Evolutionary conservation across 31 red algal genomes (phyloP).

Genomic region (Asparagopsis taxiformis): DNA sequence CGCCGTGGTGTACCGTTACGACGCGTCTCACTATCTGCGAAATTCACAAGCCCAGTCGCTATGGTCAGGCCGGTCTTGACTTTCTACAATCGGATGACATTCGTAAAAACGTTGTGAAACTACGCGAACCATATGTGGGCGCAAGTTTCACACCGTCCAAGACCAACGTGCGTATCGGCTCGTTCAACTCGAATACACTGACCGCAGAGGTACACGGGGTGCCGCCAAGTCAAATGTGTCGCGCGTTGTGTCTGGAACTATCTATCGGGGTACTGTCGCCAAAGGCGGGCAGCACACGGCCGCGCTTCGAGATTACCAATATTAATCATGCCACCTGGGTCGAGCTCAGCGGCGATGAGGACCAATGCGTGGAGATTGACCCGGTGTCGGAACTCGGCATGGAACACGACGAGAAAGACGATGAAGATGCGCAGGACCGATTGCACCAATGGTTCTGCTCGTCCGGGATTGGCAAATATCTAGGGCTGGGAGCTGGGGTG

Average conservation of each 20-base stretch:
- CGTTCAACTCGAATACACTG: constrained; percentile 11
- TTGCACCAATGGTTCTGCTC: constrained; percentile 24
- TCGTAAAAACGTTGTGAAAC: background rate
- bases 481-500: background rate
- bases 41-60: constrained; percentile 15
- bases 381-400: constrained; percentile 6
- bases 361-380: constrained; percentile 18
- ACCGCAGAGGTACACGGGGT: constrained; percentile 32
- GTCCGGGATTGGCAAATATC: constrained; percentile 7
- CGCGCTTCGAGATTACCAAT: constrained; percentile 24
- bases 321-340: constrained; percentile 31
- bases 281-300: constrained; percentile 11
- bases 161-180: constrained; percentile 34
- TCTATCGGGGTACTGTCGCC: constrained; percentile 29
- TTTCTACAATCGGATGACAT: constrained; percentile 9
- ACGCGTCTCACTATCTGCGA: constrained; percentile 11
- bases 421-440: constrained; percentile 6
- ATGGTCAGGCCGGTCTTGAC: constrained; percentile 13
- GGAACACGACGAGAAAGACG: constrained; percentile 6
- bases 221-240: constrained; percentile 31
- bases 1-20: background rate
- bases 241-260: constrained; percentile 26
- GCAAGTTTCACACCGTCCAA: background rate
- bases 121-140: background rate
- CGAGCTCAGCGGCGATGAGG: constrained; percentile 21